phyloP scores from a whole-genome alignment of 2,329 filamentous ascomycete genomes.

The Lojkania enalia region DNA sequence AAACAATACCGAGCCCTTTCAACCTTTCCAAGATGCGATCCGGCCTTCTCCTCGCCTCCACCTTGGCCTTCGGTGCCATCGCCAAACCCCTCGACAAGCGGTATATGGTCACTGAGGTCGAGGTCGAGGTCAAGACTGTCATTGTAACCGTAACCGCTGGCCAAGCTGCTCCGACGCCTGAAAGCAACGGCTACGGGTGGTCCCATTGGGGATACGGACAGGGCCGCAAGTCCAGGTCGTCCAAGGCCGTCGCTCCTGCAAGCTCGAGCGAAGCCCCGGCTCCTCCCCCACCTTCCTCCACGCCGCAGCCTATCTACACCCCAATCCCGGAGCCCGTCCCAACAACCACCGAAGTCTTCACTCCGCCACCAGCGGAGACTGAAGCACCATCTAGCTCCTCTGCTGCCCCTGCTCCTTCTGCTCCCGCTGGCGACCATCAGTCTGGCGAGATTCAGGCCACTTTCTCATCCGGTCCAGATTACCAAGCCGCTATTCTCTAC shows the following conservation, averaged over 20 bases:
- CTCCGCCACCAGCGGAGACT: background rate
- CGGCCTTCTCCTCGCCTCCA: slow-evolving; percentile 27
- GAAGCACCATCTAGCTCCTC: background rate
- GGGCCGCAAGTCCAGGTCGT: background rate
- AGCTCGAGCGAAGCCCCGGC: background rate
- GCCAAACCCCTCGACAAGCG: slow-evolving; percentile 30
- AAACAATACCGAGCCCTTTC: slow-evolving; percentile 9
- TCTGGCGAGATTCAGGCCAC: slow-evolving; percentile 30
- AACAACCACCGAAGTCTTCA: slow-evolving; percentile 4
- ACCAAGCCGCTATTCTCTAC: slow-evolving; percentile 51
- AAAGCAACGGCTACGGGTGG: background rate
- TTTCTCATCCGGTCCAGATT: slow-evolving; percentile 29
- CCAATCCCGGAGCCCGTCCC: no score
- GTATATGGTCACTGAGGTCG: slow-evolving; percentile 25
- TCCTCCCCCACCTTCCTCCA: slow-evolving; percentile 4
- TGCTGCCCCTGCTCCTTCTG: slow-evolving; percentile 1
- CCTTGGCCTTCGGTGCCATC: slow-evolving; percentile 28
- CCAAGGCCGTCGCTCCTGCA: background rate
- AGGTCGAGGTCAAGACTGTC: slow-evolving; percentile 24
- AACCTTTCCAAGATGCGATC: slow-evolving; percentile 30
- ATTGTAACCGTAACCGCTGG: slow-evolving; percentile 26
- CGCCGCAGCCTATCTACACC: background rate
- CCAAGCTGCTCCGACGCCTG: slow-evolving; percentile 4
- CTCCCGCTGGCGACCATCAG: slow-evolving; percentile 17
- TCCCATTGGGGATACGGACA: background rate